Conservation (phyloP, 805 yeast species). For the Kodamaea kakaduensis region DNA sequence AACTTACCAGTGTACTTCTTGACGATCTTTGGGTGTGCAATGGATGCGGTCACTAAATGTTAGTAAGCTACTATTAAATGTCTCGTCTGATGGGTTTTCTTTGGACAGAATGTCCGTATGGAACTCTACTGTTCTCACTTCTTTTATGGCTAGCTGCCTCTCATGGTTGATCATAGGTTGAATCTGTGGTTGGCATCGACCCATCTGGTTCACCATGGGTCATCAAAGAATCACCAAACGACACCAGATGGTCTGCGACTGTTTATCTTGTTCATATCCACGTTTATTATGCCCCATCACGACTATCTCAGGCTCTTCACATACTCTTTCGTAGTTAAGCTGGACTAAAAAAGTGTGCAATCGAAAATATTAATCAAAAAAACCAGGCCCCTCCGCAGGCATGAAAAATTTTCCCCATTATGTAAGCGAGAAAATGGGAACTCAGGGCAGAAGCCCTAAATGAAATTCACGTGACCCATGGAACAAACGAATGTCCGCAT, state of each 20-base stretch:
- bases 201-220: no score
- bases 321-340: slow-evolving; percentile 9
- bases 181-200: no score
- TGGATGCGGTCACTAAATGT: slow-evolving; percentile 81
- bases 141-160: no score
- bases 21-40: slow-evolving; percentile 99
- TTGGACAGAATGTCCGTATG: no score
- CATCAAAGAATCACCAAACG: no score
- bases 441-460: slow-evolving; percentile 1
- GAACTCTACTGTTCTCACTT: no score
- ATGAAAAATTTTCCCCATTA: slow-evolving; percentile 9
- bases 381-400: slow-evolving; percentile 6
- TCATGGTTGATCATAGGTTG: no score
- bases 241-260: no score
- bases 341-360: slow-evolving; percentile 2
- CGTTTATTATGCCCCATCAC: neutral
- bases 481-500: neutral
- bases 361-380: slow-evolving; percentile 5
- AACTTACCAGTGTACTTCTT: slow-evolving; percentile 98
- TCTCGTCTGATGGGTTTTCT: no score
- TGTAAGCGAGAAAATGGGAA: neutral
- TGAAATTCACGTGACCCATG: neutral
- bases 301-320: slow-evolving; percentile 8
- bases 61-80: no score
- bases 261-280: neutral